Percentiles rank a stretch among this genome's conserved stretches.
phyloP scores from a whole-genome alignment of 352 stramenopile species.

The Globisporangium uncinulatum region DNA sequence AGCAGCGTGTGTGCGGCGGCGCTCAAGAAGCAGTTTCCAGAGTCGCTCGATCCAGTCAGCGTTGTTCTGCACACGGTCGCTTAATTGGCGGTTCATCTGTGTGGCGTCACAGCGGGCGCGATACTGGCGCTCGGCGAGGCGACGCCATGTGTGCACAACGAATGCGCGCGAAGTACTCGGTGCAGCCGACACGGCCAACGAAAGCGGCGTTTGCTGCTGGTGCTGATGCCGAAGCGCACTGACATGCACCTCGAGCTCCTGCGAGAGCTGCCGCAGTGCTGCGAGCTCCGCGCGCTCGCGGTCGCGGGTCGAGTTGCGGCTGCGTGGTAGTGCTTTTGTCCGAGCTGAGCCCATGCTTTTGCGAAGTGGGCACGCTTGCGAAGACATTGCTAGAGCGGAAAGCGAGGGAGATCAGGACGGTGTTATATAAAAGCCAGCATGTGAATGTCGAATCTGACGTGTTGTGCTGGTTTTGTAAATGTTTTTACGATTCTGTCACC shows the following conservation, averaged over 20 bases:
- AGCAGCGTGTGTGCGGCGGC: background rate
- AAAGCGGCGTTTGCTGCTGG: background rate
- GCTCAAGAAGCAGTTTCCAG: conserved; percentile 18
- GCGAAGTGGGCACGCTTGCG: background rate
- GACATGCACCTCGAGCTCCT: conserved; percentile 13
- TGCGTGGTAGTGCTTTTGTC: background rate
- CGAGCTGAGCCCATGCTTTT: background rate
- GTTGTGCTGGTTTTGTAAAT: too few relatives aligned
- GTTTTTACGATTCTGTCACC: too few relatives aligned
- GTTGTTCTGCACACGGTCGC: conserved; percentile 11
- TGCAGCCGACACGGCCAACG: background rate
- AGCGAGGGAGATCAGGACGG: too few relatives aligned
- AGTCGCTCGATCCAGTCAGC: conserved; percentile 26
- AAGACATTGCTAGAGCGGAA: background rate
- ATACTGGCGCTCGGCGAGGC: conserved; percentile 15
- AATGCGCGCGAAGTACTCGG: background rate
- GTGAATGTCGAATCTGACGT: too few relatives aligned
- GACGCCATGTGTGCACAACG: conserved; percentile 11
- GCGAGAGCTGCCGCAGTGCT: conserved; percentile 11
- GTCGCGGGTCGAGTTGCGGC: conserved; percentile 24
- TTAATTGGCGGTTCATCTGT: background rate
- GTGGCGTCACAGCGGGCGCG: conserved; percentile 3
- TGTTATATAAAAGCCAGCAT: background rate
- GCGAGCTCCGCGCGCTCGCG: conserved; percentile 18
- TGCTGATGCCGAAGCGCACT: background rate